phyloP scores from a whole-genome alignment of 164 flowering plant genomes.

The Nymphaea thermarum region DNA sequence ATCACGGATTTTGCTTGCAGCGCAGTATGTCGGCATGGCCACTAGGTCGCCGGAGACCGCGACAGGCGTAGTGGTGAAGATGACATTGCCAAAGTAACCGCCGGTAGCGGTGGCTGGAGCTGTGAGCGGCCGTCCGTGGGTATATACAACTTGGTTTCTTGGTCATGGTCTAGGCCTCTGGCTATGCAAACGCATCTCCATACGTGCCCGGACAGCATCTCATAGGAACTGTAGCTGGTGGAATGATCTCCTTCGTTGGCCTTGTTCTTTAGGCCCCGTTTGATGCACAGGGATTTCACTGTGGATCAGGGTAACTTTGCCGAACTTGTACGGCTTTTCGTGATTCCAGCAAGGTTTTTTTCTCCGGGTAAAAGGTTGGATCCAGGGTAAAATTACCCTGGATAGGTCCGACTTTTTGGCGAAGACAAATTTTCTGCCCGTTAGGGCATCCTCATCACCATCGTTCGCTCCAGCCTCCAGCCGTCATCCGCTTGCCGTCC shows the following conservation, averaged over 20 bases:
- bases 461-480: no score
- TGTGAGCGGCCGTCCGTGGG: constrained; percentile 13
- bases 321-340: no score
- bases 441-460: no score
- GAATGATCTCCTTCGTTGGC: background rate
- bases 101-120: constrained; percentile 16
- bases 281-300: no score
- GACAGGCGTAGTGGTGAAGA: constrained; percentile 2
- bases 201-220: constrained; percentile 15
- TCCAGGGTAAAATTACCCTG: no score
- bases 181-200: constrained; percentile 34
- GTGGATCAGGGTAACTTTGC: no score
- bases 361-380: no score
- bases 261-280: constrained; percentile 9
- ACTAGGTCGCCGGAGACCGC: constrained; percentile 12
- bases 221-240: constrained; percentile 20
- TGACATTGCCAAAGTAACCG: constrained; percentile 20
- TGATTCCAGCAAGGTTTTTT: no score
- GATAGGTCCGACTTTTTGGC: no score
- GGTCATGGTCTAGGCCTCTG: constrained; percentile 4
- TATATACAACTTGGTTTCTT: constrained; percentile 10
- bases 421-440: no score
- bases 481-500: no score
- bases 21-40: constrained; percentile 10
- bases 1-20: constrained; percentile 32